These are phyloP conservation scores for Nemania bipapillata DNA, from an alignment of 2,329 filamentous ascomycete genomes.

Conservation along the genomic window DNA sequence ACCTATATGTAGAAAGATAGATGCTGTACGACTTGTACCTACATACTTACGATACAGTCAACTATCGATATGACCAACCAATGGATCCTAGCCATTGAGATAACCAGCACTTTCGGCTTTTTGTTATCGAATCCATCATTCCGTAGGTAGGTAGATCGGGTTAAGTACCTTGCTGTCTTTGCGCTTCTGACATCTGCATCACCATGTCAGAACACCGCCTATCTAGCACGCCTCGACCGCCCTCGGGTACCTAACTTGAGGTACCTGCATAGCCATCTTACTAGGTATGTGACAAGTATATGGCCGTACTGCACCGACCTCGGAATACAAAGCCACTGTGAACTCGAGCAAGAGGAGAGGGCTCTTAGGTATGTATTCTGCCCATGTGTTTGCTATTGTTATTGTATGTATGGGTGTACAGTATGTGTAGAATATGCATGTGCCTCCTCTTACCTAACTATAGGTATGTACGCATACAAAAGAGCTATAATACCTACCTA, in stretches of 20 bases:
- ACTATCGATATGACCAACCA: slow-evolving; percentile 5
- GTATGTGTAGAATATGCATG: too few species aligned
- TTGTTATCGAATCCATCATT: slow-evolving; percentile 13
- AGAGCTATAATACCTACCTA: neutral
- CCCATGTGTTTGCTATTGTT: too few species aligned
- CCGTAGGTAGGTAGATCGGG: neutral
- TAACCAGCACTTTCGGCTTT: neutral
- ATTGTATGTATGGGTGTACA: too few species aligned
- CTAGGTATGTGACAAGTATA: too few species aligned
- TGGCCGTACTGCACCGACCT: too few species aligned
- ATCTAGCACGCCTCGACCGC: neutral
- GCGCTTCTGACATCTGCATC: slow-evolving; percentile 9
- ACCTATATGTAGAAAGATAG: neutral
- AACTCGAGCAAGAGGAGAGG: slow-evolving; percentile 17
- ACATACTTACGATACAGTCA: too few species aligned
- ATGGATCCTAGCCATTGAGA: slow-evolving; percentile 16
- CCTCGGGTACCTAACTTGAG: neutral
- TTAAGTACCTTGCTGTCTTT: neutral
- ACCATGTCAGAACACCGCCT: slow-evolving; percentile 9
- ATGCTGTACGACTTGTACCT: neutral
- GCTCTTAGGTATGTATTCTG: neutral
- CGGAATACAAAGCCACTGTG: neutral
- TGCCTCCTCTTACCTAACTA: neutral
- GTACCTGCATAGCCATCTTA: slow-evolving; percentile 6
- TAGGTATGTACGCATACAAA: neutral